Evolutionary conservation across 495 filamentous ascomycete species (phyloP).

Genomic region (Aspergillus biplanus): DNA sequence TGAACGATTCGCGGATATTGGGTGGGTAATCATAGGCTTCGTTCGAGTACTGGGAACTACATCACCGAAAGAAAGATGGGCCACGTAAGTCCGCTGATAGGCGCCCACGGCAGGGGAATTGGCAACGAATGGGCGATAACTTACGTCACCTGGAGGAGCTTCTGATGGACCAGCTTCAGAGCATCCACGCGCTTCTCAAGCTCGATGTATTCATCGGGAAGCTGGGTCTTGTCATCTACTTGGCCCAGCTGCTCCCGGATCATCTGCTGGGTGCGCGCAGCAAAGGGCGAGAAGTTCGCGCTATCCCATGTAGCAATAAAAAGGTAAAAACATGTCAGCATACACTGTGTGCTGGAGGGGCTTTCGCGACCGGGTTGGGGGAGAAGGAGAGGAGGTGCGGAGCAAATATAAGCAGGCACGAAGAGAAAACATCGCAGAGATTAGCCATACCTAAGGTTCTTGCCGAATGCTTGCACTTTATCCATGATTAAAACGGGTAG

Average conservation of each 20-base stretch:
- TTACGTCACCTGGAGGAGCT: constrained; percentile 94
- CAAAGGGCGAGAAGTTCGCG: constrained; percentile 82
- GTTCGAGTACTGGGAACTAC: constrained; percentile 89
- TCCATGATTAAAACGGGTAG: constrained; percentile 59
- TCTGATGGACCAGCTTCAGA: constrained; percentile 93
- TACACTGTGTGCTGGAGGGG: constrained; percentile 19
- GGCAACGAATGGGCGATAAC: constrained; percentile 36
- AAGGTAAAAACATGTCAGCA: constrained; percentile 35
- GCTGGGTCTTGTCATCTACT: constrained; percentile 95
- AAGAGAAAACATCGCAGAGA: constrained; percentile 6
- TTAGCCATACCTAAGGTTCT: constrained; percentile 66
- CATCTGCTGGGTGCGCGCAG: constrained; percentile 91
- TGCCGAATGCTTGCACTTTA: constrained; percentile 72
- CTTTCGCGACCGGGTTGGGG: constrained; percentile 10
- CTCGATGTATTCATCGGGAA: constrained; percentile 96
- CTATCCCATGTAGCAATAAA: constrained; percentile 40
- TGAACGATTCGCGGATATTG: constrained; percentile 97
- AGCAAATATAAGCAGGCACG: background rate
- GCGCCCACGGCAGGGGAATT: background rate
- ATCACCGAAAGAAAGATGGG: background rate
- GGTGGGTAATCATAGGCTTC: constrained; percentile 99
- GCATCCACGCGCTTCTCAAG: constrained; percentile 99
- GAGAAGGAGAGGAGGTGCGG: background rate
- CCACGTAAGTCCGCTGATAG: constrained; percentile 1
- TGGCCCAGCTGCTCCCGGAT: constrained; percentile 96